Conservation (phyloP, 208 protist species). For the Acanthamoeba triangularis region DNA sequence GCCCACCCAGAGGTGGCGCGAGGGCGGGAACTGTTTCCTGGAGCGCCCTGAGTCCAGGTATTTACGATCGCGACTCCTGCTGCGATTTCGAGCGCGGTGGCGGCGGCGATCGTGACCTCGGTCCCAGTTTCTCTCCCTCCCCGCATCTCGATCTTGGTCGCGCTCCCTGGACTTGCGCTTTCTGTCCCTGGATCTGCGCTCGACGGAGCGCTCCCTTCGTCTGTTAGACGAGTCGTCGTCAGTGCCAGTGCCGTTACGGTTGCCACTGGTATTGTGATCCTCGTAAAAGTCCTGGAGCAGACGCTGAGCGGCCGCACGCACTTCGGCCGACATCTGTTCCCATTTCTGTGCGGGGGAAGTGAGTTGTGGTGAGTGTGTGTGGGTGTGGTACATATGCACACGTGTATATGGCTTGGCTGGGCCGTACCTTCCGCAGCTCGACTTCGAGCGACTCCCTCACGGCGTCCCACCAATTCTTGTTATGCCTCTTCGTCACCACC, state of each 20-base stretch:
- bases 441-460: background rate
- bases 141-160: background rate
- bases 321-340: background rate
- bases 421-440: background rate
- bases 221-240: background rate
- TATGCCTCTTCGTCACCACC: background rate
- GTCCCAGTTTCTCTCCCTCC: background rate
- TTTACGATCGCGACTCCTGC: background rate
- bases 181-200: background rate
- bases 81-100: background rate
- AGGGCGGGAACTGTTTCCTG: background rate
- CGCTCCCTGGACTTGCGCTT: background rate
- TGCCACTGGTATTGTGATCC: background rate
- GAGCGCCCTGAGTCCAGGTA: background rate
- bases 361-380: too few species aligned
- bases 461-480: background rate
- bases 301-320: background rate
- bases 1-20: conserved; percentile 25
- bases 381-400: too few species aligned
- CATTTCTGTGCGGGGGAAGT: background rate
- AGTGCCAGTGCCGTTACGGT: background rate
- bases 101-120: background rate
- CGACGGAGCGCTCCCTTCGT: background rate
- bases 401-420: background rate
- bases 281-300: background rate